phyloP scores from a whole-genome alignment of 2,329 filamentous ascomycete species.

The Pseudogymnoascus sp. region DNA sequence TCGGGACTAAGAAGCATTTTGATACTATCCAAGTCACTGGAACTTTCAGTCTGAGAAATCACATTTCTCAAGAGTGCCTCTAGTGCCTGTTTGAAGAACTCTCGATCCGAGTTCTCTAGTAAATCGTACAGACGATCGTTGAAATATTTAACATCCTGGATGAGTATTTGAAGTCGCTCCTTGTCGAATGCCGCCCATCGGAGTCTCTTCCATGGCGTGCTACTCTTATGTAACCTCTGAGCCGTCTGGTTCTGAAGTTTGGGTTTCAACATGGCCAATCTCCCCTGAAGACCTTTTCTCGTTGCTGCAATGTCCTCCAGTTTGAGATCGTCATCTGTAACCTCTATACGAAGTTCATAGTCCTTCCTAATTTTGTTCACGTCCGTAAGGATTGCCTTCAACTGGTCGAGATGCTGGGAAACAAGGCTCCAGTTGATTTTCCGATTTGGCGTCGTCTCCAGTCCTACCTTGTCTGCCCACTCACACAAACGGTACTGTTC shows the following conservation, averaged over 20 bases:
- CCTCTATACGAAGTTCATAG: slow-evolving; percentile 16
- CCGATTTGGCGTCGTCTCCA: slow-evolving; percentile 12
- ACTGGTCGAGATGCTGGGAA: slow-evolving; percentile 13
- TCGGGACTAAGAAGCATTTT: slow-evolving; percentile 11
- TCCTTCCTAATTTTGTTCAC: slow-evolving; percentile 16
- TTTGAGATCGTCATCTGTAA: slow-evolving; percentile 7
- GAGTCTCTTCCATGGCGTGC: slow-evolving; percentile 14
- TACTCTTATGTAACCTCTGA: slow-evolving; percentile 16
- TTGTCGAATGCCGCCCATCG: slow-evolving; percentile 20
- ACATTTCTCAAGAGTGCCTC: slow-evolving; percentile 12
- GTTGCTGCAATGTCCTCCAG: not conserved
- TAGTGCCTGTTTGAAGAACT: slow-evolving; percentile 6
- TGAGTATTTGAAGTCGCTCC: slow-evolving; percentile 13
- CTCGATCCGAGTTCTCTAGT: slow-evolving; percentile 11
- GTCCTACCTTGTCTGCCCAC: slow-evolving; percentile 14
- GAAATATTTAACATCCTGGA: slow-evolving; percentile 16
- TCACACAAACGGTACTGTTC: slow-evolving; percentile 13
- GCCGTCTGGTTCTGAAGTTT: slow-evolving; percentile 10
- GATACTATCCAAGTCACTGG: slow-evolving; percentile 10
- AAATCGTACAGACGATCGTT: slow-evolving; percentile 16
- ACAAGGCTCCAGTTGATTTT: slow-evolving; percentile 17
- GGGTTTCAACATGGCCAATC: slow-evolving; percentile 10
- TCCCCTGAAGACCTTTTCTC: slow-evolving; percentile 9
- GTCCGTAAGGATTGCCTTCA: slow-evolving; percentile 15
- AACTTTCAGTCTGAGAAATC: slow-evolving; percentile 9